phyloP scores from a whole-genome alignment of 1,139 yeast genomes.

The Geotrichum bryndzae region DNA sequence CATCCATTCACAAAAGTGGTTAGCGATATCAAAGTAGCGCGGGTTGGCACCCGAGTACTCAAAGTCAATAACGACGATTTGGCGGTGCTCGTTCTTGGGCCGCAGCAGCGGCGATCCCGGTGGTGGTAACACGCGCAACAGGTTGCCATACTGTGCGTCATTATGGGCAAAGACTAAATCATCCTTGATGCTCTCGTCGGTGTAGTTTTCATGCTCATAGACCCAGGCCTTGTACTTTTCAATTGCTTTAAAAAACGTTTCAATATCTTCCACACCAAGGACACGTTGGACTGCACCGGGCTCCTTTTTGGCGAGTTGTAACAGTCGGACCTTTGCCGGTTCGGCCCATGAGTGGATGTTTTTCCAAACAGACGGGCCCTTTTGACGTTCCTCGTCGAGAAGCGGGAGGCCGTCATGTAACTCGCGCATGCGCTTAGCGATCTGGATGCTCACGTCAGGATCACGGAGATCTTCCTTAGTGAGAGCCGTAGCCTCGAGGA shows the following conservation, averaged over 20 bases:
- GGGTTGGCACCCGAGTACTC: slow-evolving; percentile 93
- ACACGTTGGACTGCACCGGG: slow-evolving; percentile 22
- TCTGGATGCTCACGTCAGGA: slow-evolving; percentile 70
- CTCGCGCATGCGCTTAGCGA: slow-evolving; percentile 95
- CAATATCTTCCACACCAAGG: slow-evolving; percentile 14
- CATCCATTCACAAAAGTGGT: slow-evolving; percentile 62
- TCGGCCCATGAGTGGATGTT: slow-evolving; percentile 67
- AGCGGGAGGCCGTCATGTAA: slow-evolving; percentile 77
- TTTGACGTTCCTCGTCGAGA: slow-evolving; percentile 43
- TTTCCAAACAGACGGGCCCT: slow-evolving; percentile 66
- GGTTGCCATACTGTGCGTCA: slow-evolving; percentile 93
- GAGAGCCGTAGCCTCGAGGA: slow-evolving; percentile 71
- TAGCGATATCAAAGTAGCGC: slow-evolving; percentile 84
- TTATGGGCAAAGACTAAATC: slow-evolving; percentile 80
- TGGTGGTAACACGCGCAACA: slow-evolving; percentile 41
- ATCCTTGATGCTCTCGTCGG: slow-evolving; percentile 39
- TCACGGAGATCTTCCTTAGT: slow-evolving; percentile 67
- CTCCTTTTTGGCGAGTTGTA: slow-evolving; percentile 24
- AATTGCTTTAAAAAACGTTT: slow-evolving; percentile 28
- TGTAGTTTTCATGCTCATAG: slow-evolving; percentile 17
- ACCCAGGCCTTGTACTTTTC: slow-evolving; percentile 59
- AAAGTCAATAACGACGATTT: slow-evolving; percentile 88
- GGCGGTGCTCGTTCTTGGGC: slow-evolving; percentile 53
- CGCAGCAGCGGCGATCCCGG: slow-evolving; percentile 39
- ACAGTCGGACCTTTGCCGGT: slow-evolving; percentile 44